Evolutionary conservation across 2,329 filamentous ascomycete genomes (phyloP).

Genomic region (Coleophoma cylindrospora): DNA sequence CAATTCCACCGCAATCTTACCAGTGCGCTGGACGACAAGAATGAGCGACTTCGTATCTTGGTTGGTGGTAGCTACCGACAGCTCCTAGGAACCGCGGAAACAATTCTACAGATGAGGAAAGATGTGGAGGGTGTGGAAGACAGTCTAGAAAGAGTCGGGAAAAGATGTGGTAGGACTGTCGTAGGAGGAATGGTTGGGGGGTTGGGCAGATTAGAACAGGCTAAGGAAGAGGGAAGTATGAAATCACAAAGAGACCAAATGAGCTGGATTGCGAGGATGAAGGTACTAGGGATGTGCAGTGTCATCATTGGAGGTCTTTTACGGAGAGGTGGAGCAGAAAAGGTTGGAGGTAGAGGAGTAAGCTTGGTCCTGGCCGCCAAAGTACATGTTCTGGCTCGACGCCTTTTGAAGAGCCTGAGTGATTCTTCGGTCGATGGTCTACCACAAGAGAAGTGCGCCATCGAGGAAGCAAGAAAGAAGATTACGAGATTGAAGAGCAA

Average conservation of each 20-base stretch:
- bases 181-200: slow-evolving; percentile 62
- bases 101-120: slow-evolving; percentile 83
- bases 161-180: slow-evolving; percentile 67
- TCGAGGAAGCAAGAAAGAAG: slow-evolving; percentile 61
- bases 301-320: slow-evolving; percentile 45
- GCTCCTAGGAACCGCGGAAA: slow-evolving; percentile 84
- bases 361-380: slow-evolving; percentile 59
- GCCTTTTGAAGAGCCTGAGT: slow-evolving; percentile 69
- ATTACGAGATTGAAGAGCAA: slow-evolving; percentile 57
- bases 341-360: slow-evolving; percentile 19
- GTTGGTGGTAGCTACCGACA: slow-evolving; percentile 75
- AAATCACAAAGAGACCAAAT: slow-evolving; percentile 19
- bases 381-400: slow-evolving; percentile 67
- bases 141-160: slow-evolving; percentile 67
- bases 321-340: slow-evolving; percentile 27
- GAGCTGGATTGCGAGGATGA: slow-evolving; percentile 34
- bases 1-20: slow-evolving; percentile 57
- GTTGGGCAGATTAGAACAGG: slow-evolving; percentile 41
- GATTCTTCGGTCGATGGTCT: slow-evolving; percentile 37
- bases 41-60: slow-evolving; percentile 55
- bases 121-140: slow-evolving; percentile 73
- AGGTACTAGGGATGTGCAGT: slow-evolving; percentile 46
- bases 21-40: slow-evolving; percentile 56
- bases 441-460: slow-evolving; percentile 23
- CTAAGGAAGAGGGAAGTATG: slow-evolving; percentile 18